Conservation (phyloP, 2,329 filamentous ascomycete genomes). For the Fusarium ramigenum region DNA sequence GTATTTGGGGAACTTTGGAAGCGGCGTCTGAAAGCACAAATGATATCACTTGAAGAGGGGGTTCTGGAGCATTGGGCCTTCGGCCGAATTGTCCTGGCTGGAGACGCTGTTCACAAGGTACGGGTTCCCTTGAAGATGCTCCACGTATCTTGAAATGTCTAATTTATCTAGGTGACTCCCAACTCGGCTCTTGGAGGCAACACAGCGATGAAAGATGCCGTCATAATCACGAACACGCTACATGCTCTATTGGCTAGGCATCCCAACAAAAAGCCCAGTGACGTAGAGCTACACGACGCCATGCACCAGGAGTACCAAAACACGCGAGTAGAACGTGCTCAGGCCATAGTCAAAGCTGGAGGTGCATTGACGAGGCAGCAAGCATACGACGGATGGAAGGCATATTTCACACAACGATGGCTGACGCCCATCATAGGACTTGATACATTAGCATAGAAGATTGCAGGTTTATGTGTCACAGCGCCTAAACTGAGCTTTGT, state of each 20-base stretch:
- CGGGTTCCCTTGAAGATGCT: rapidly evolving
- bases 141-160: rapidly evolving
- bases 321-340: background rate
- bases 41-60: background rate
- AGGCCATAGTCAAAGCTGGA: background rate
- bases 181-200: background rate
- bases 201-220: background rate
- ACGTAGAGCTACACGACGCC: background rate
- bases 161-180: background rate
- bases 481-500: background rate
- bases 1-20: background rate
- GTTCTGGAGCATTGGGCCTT: background rate
- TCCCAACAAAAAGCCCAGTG: background rate
- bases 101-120: background rate
- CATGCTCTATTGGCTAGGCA: background rate
- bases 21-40: background rate
- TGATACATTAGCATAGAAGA: background rate
- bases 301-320: background rate
- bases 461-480: background rate
- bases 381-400: background rate
- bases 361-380: background rate
- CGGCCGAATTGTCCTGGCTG: background rate
- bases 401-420: background rate
- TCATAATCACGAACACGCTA: background rate
- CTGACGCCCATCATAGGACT: background rate